Base-by-base conservation (phyloP, 352 stramenopile species). In the Thraustochytrium sp. region DNA sequence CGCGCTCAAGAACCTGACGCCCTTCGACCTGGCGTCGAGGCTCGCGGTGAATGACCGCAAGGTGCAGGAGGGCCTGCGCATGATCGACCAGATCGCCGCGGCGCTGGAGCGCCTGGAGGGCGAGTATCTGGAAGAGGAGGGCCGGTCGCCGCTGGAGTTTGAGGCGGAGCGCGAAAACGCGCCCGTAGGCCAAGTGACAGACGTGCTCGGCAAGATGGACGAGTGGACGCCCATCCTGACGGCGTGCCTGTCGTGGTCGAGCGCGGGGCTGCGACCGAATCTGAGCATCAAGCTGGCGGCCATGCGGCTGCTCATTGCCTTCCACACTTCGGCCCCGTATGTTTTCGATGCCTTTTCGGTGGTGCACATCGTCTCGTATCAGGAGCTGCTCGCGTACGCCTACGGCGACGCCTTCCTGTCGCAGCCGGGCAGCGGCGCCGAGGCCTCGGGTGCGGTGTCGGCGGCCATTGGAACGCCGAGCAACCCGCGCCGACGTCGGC, bases 361-460 rank as follows among this genome's bases (percentile, higher is more conserved):
- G 1, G 74, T 77, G 38, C n/a, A 63, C 29, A 54, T 82, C 2
- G 55, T 82, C 9, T 34, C 49, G 5, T 82, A 73, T 51, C 74
- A 82, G 42, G 53, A 46, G 53, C 74, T 82, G 8, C 53, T 82
- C 21, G 74, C 74, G n/a, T 82, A 82, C 74, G 74, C 74, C 2
- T 82, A 73, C 56, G 74, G 74, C 11, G 74, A 82, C 29, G 74
- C 53, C 38, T 82, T 76, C 49, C 31, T 82, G 11, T 48, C 53
- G 16, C 3, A 36, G 34, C 63, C 65, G 38, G 46, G 63, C n/a
- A 76, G 64, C 38, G 21, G 64, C 31, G 54, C 48, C 8, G 72
- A 49, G 72, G 16, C n/a, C 37, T 36, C 37, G 18, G 23, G 23
- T 21, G 54, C 54, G 5, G 31, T 37, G 1, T 72, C 59, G 36